Evolutionary conservation across 2,329 filamentous ascomycete genomes (phyloP), one percentile per base, ranked within the genome.

Genomic region (Pseudocercospora pini-densiflorae): DNA sequence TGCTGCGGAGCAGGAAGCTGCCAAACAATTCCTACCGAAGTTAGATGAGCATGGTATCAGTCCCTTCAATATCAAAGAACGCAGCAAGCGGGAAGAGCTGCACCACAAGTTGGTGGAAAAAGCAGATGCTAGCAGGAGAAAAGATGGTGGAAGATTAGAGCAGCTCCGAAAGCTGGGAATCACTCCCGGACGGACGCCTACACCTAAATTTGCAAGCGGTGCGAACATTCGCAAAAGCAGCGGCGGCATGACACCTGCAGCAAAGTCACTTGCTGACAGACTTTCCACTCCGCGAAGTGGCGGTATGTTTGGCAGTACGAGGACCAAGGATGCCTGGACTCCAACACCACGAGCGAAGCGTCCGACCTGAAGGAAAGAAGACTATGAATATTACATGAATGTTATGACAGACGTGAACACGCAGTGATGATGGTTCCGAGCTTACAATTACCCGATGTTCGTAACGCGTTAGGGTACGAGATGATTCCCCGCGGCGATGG

Each of bases 71-170:
- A 87, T 98, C 55, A 86, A 89, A 69, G 89, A 92, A 62, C 88
- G 90, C 61, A 88, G 92, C 61, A 88, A 86, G 68, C 85, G 94
- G 43, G 95, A 98, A 80, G 89, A 88, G 40, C 81, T 98, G 29
- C 93, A 96, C 77, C 89, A 94, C 74, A 88, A 89, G 40, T 92
- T 97, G 86, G 93, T 97, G 2, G 94, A 97, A 68, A 88, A 88
- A 60, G 92, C 92, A 23, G 88, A 91, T 12, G 88, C 88, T 73
- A 90, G 86, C 2, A 94, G 93, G 77, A 87, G 90, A 59, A 24
- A 84, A 88, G 68, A 88, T 85, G 55, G 55, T 43, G 3, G 89
- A 86, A 65, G 71, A 81, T 61, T 76, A 54, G 58, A 76, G 68
- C 16, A 73, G 53, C 67, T 78, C 59, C 67, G 70, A 61, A 71